Conservation (phyloP, 495 filamentous ascomycete genomes). For the Daldinia caldariorum region DNA sequence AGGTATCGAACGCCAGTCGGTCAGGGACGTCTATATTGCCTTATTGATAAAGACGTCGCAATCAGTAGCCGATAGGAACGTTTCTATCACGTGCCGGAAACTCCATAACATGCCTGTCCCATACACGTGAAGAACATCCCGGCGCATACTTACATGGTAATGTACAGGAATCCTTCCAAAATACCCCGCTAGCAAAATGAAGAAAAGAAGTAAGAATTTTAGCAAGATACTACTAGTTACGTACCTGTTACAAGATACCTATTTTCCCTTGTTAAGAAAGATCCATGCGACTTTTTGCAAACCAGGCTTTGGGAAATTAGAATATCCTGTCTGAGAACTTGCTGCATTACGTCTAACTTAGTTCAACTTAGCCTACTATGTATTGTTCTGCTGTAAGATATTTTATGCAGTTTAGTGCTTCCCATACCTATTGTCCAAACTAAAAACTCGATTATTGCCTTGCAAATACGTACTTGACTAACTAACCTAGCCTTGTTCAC, state of each 20-base stretch:
- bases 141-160: no score
- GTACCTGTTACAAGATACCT: no score
- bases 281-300: not conserved
- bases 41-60: not conserved
- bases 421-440: not conserved
- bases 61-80: not conserved
- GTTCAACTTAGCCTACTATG: not conserved
- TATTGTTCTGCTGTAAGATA: not conserved
- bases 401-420: not conserved
- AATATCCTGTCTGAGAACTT: not conserved
- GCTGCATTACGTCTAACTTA: not conserved
- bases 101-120: not conserved
- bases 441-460: not conserved
- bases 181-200: not conserved
- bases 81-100: not conserved
- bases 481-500: not conserved
- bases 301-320: not conserved
- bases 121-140: slow-evolving; percentile 1
- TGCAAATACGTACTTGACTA: not conserved
- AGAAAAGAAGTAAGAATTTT: not conserved
- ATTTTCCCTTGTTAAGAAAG: not conserved
- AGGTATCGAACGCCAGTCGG: not conserved
- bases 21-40: not conserved
- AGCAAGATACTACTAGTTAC: not conserved
- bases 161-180: not conserved